Evolutionary conservation across 495 filamentous ascomycete species (phyloP), one percentile per base, ranked within the genome.

Genomic region (Trichoderma asperelloides): DNA sequence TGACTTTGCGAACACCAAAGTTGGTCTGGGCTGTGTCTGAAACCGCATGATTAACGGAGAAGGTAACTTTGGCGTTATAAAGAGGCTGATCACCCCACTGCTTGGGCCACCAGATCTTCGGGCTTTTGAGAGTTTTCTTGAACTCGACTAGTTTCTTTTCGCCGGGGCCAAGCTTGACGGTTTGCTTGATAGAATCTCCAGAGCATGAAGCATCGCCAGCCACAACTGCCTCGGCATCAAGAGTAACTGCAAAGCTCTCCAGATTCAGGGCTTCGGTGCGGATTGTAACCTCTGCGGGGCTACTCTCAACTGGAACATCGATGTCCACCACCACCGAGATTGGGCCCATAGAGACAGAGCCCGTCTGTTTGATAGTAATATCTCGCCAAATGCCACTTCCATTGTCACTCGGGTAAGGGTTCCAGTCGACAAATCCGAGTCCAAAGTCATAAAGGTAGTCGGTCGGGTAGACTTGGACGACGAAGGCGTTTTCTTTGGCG

Each of bases 341-440:
- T 0, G 81, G 75, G 0, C 79, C 84, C 63, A 89, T 72, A 0
- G 77, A 75, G 0, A 88, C 79, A 6, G 82, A 71, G 0, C 86
- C 86, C 0, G 84, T 88, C 69, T 84, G 80, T 64, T 81, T 81
- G 27, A 89, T 27, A 63, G 86, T 84, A 7, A 89, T 79, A 60
- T 87, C 71, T 0, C 87, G 79, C 87, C 87, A 89, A 2, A 89
- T 79, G 0, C 87, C 87, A 0, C 82, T 86, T 27, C 77, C 77
- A 64, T 83, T 86, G 70, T 87, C 84, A 0, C 79, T 75, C 0
- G 87, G 87, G 66, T 82, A 85, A 0, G 86, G 86, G 55, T 88
- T 89, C 87, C 87, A 89, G 67, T 89, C 87, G 1, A 85, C 82
- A 66, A 86, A 89, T 0, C 86, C 85, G 23, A 85, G 70, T 0